These are phyloP conservation scores for Thuja plicata DNA, from an alignment of 83 land plant genomes.

Conservation along the genomic window DNA sequence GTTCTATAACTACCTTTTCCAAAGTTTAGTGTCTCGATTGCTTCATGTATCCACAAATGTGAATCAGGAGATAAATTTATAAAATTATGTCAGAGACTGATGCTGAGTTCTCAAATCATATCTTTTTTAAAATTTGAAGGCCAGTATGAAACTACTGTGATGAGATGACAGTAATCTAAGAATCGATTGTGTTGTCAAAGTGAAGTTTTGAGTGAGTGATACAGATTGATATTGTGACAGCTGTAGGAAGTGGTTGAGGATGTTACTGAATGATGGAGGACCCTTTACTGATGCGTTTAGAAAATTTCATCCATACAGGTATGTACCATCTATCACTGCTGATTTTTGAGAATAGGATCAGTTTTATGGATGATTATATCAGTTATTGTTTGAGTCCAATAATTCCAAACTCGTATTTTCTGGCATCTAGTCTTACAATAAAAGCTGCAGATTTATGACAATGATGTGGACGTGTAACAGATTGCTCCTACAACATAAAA, in stretches of 20 bases:
- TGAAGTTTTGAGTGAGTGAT: neutral
- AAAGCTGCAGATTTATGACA: neutral
- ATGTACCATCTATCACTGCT: neutral
- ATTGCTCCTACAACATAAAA: neutral
- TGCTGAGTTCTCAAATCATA: neutral
- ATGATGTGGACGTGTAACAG: neutral
- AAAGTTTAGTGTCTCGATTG: neutral
- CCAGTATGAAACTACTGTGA: neutral
- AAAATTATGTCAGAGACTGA: neutral
- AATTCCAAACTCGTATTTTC: neutral
- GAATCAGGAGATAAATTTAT: neutral
- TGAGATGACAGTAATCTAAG: neutral
- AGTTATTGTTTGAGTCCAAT: neutral
- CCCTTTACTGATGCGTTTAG: slow-evolving; percentile 79
- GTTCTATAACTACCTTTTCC: neutral
- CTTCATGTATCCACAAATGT: slow-evolving; percentile 5
- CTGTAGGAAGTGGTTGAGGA: slow-evolving; percentile 81
- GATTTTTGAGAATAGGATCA: neutral
- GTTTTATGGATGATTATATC: neutral
- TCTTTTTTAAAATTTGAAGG: neutral
- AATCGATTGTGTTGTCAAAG: neutral
- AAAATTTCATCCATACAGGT: slow-evolving; percentile 81
- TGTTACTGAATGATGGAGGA: slow-evolving; percentile 64
- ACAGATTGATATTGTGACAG: slow-evolving; percentile 33
- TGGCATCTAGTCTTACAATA: neutral